Conservation (phyloP, 2,329 filamentous ascomycete species). For the Fusarium sp. region DNA sequence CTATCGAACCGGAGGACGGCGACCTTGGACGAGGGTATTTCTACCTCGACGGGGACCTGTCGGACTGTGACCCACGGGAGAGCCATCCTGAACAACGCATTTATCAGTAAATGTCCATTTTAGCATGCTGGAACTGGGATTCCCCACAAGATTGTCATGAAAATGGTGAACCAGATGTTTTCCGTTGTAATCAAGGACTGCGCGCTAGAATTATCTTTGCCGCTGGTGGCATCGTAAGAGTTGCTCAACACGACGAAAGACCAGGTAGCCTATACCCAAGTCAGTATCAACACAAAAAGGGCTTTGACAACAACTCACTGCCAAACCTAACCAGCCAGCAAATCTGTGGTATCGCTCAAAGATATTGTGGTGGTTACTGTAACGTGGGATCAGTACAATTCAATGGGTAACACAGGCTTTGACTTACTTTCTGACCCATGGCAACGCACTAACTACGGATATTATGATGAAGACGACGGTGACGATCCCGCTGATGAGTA, state of each 20-base stretch:
- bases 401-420: accelerated
- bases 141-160: not conserved
- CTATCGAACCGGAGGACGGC: not conserved
- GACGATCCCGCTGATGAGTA: not conserved
- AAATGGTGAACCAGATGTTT: slow-evolving; percentile 1
- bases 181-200: accelerated
- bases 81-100: accelerated
- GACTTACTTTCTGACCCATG: slow-evolving; percentile 4
- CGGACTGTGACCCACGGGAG: not conserved
- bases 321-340: not conserved
- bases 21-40: not conserved
- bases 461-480: not conserved
- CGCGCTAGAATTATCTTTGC: not conserved
- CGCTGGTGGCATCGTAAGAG: not conserved
- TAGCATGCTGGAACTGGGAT: accelerated
- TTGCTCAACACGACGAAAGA: not conserved
- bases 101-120: accelerated
- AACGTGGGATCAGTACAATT: accelerated
- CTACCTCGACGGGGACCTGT: not conserved
- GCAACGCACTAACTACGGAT: not conserved
- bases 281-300: not conserved
- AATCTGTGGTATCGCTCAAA: slow-evolving; percentile 1
- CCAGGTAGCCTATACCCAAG: not conserved
- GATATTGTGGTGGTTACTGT: not conserved
- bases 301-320: not conserved